Conservation (phyloP, 345 rosid species). For the Acer campestre region DNA sequence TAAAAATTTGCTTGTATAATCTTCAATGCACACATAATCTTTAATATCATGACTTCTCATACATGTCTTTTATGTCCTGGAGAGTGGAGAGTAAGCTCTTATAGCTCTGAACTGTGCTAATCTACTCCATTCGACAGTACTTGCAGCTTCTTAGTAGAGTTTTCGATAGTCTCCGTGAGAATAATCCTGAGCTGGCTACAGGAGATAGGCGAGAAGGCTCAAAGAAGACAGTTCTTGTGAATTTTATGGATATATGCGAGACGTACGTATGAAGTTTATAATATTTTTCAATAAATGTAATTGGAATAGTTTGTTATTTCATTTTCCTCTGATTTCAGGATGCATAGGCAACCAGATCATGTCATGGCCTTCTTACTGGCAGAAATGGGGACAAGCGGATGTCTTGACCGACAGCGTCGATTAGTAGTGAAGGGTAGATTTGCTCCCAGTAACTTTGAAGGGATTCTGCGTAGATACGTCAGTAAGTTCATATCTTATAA, state of each 20-base stretch:
- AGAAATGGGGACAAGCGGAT: conserved; percentile 51
- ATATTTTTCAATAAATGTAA: no score
- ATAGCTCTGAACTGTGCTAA: neutral
- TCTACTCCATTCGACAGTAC: neutral
- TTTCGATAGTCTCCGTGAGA: conserved; percentile 44
- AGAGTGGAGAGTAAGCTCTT: neutral
- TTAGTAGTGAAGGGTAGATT: conserved; percentile 49
- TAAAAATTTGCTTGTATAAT: no score
- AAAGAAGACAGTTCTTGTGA: conserved; percentile 50
- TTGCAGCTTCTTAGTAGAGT: conserved; percentile 44
- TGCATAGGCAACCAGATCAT: conserved; percentile 53
- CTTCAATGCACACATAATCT: no score
- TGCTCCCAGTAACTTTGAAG: conserved; percentile 44
- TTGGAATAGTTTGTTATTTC: neutral
- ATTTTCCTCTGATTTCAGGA: conserved; percentile 25
- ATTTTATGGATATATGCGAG: conserved; percentile 53
- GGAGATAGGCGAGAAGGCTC: conserved; percentile 53
- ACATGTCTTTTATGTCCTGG: neutral
- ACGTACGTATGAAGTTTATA: conserved; percentile 17
- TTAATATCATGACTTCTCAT: neutral
- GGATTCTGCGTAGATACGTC: conserved; percentile 41
- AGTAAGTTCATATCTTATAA: conserved; percentile 27
- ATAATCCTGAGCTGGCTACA: conserved; percentile 46
- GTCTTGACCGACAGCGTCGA: conserved; percentile 44
- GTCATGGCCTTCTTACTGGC: conserved; percentile 46